phyloP scores from a whole-genome alignment of 1,284 basidiomycete genomes.

The Cutaneotrichosporon dermatis region DNA sequence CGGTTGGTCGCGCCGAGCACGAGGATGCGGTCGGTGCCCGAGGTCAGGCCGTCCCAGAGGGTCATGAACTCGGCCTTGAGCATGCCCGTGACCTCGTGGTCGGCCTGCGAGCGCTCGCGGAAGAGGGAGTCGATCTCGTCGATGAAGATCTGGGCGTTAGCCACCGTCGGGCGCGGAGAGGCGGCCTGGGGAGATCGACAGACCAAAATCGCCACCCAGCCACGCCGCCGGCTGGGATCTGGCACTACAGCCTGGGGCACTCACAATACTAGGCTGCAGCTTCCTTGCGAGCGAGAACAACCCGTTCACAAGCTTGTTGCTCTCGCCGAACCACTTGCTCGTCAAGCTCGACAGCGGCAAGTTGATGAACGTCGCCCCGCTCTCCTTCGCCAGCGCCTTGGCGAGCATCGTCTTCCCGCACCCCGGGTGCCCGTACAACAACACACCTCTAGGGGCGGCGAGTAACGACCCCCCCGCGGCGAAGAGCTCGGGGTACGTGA shows the following conservation, averaged over 20 bases:
- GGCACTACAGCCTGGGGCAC: conserved; percentile 8
- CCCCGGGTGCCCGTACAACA: conserved; percentile 85
- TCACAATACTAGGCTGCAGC: conserved; percentile 64
- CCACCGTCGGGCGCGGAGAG: no score
- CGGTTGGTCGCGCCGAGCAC: conserved; percentile 96
- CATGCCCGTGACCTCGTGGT: conserved; percentile 98
- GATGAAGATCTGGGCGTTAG: conserved; percentile 59
- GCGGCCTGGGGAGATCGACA: no score
- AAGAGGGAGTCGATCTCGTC: conserved; percentile 86
- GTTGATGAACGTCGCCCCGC: conserved; percentile 93
- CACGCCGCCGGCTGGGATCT: no score
- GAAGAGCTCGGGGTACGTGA: conserved; percentile 89
- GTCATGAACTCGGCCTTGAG: conserved; percentile 99
- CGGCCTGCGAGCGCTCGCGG: conserved; percentile 74
- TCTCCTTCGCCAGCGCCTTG: conserved; percentile 92
- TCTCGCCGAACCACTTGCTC: conserved; percentile 97
- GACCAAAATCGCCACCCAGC: no score
- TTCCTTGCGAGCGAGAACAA: conserved; percentile 70
- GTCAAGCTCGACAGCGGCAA: conserved; percentile 61
- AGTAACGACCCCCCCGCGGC: conserved; percentile 60
- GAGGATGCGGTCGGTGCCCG: conserved; percentile 71
- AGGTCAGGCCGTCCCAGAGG: conserved; percentile 96
- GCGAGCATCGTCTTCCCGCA: conserved; percentile 95
- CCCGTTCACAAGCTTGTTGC: conserved; percentile 93
- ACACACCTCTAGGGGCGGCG: conserved; percentile 60